Evolutionary conservation across 1,139 yeast genomes (phyloP).

Genomic region (Magnusiomyces suaveolens): DNA sequence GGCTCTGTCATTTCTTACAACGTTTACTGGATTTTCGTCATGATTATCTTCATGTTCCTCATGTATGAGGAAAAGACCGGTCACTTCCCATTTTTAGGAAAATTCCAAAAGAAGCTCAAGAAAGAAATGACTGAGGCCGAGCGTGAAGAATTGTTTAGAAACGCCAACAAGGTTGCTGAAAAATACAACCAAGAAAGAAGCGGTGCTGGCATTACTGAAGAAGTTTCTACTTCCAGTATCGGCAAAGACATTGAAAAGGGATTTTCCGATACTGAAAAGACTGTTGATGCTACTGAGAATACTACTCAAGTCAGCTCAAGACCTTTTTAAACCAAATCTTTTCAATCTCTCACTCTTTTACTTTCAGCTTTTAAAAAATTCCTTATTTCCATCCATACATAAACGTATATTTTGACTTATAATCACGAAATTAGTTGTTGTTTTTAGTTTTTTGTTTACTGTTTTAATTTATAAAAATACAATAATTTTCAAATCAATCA

Average conservation of each 20-base stretch:
- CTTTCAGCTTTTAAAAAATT: too few relatives aligned
- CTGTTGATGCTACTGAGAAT: background rate
- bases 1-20: slow-evolving; percentile 79
- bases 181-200: slow-evolving; percentile 2
- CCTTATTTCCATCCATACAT: too few relatives aligned
- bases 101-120: slow-evolving; percentile 21
- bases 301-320: background rate
- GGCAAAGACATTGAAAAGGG: background rate
- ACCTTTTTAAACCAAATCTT: background rate
- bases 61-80: slow-evolving; percentile 49
- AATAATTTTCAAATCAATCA: too few relatives aligned
- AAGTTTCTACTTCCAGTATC: background rate
- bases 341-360: too few relatives aligned
- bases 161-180: slow-evolving; percentile 25
- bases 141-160: slow-evolving; percentile 26
- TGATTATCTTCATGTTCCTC: slow-evolving; percentile 42
- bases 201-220: background rate
- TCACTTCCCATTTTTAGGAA: slow-evolving; percentile 22
- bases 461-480: too few relatives aligned
- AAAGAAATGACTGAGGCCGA: slow-evolving; percentile 22
- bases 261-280: background rate
- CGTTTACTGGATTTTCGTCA: slow-evolving; percentile 63
- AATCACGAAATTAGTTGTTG: too few relatives aligned
- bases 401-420: too few relatives aligned
- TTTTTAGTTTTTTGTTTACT: too few relatives aligned